Percentiles rank a stretch among this genome's conserved stretches.
These are phyloP conservation scores for Euphorbia peplus DNA, from an alignment of 345 rosid genomes.

Conservation along the genomic window DNA sequence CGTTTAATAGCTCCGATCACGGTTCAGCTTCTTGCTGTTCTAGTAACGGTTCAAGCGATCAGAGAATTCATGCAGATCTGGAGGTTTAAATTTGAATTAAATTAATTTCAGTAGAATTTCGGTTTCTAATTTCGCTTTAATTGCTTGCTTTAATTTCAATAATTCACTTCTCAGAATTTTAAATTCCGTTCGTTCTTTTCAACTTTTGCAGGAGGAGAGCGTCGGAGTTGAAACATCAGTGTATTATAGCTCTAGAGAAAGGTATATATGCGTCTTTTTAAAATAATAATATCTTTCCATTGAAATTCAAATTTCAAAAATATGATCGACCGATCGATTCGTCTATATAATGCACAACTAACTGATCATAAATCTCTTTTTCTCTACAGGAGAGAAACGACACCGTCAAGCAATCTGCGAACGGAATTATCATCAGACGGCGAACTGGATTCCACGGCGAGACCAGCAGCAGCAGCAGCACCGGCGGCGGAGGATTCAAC, in stretches of 20 bases:
- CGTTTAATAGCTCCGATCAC: constrained; percentile 34
- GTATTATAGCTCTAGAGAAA: constrained; percentile 36
- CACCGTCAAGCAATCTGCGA: constrained; percentile 35
- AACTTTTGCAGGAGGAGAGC: constrained; percentile 36
- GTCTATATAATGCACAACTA: neutral
- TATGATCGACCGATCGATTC: constrained; percentile 14
- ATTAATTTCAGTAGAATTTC: constrained; percentile 18
- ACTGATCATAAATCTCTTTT: constrained; percentile 7
- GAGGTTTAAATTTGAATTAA: constrained; percentile 31
- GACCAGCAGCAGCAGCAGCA: constrained; percentile 29
- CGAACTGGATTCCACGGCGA: constrained; percentile 34
- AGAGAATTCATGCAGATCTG: constrained; percentile 43
- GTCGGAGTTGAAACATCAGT: constrained; percentile 53
- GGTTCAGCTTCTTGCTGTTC: constrained; percentile 53
- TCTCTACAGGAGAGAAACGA: constrained; percentile 36
- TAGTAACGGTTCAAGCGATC: constrained; percentile 46
- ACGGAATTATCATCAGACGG: constrained; percentile 34
- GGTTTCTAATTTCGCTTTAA: constrained; percentile 32
- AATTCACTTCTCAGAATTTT: constrained; percentile 15
- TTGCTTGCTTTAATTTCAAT: constrained; percentile 19
- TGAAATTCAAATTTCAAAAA: constrained; percentile 29
- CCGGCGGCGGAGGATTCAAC: constrained; percentile 38
- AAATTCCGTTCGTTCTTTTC: constrained; percentile 3
- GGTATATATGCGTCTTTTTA: constrained; percentile 20
- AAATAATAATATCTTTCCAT: neutral